Evolutionary conservation across 2,329 filamentous ascomycete genomes (phyloP).

Genomic region (Dendryphion nanum): DNA sequence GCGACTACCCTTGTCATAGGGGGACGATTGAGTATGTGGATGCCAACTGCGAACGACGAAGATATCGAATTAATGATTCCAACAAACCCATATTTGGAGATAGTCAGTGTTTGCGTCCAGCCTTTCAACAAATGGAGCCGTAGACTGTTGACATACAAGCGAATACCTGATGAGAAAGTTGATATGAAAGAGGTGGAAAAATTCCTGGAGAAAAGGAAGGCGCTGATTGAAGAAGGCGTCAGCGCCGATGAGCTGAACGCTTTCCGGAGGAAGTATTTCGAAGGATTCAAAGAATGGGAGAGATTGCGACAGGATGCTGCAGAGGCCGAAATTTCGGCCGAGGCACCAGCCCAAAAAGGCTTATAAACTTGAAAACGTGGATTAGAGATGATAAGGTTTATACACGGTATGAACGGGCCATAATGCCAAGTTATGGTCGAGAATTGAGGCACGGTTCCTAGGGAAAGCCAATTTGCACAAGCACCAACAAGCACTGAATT

Average conservation of each 20-base stretch:
- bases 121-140: conserved; percentile 92
- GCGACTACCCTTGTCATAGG: conserved; percentile 71
- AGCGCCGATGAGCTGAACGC: conserved; percentile 66
- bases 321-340: no score
- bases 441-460: no score
- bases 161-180: conserved; percentile 60
- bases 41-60: conserved; percentile 71
- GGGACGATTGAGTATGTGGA: conserved; percentile 90
- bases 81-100: conserved; percentile 69
- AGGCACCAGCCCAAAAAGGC: no score
- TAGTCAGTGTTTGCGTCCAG: conserved; percentile 78
- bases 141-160: conserved; percentile 80
- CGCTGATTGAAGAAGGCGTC: conserved; percentile 42
- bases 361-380: no score
- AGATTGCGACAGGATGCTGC: conserved; percentile 25
- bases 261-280: conserved; percentile 59
- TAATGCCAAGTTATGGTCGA: no score
- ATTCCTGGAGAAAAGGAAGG: conserved; percentile 22
- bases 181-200: conserved; percentile 25
- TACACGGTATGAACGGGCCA: no score
- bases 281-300: conserved; percentile 39
- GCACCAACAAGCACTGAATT: no score
- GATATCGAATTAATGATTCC: conserved; percentile 74
- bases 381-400: no score
- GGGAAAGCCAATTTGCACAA: no score